Conservation (phyloP, 306 rosid genomes). For the Begonia loranthoides region DNA sequence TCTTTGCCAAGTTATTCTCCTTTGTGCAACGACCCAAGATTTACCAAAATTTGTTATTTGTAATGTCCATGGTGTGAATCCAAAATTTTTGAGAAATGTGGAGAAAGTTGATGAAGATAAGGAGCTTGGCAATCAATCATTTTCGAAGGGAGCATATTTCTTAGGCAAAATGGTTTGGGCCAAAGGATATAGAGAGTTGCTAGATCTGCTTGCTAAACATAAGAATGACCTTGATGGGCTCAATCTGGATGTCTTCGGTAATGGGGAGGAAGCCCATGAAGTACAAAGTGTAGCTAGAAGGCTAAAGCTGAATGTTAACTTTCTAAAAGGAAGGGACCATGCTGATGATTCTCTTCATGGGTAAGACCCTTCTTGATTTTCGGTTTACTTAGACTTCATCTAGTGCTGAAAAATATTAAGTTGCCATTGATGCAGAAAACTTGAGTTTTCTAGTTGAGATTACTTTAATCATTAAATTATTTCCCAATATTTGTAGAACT, state of each 20-base stretch:
- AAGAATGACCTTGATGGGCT: slow-evolving; percentile 73
- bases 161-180: slow-evolving; percentile 99
- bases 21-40: slow-evolving; percentile 94
- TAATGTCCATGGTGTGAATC: slow-evolving; percentile 99
- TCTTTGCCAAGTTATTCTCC: slow-evolving; percentile 66
- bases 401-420: not conserved
- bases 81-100: slow-evolving; percentile 81
- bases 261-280: slow-evolving; percentile 89
- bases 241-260: slow-evolving; percentile 88
- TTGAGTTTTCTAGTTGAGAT: no score
- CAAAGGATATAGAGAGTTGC: slow-evolving; percentile 80
- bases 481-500: no score
- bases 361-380: slow-evolving; percentile 27
- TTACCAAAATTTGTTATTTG: slow-evolving; percentile 79
- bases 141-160: slow-evolving; percentile 95
- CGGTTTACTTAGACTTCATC: not conserved
- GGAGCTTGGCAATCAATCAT: slow-evolving; percentile 64
- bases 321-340: slow-evolving; percentile 92
- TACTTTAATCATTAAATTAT: no score
- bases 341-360: slow-evolving; percentile 84
- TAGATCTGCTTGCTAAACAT: slow-evolving; percentile 67
- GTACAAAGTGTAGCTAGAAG: slow-evolving; percentile 71
- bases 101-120: slow-evolving; percentile 64
- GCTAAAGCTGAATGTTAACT: slow-evolving; percentile 77
- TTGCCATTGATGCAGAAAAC: not conserved